Percentiles rank a stretch among this genome's conserved stretches.
phyloP scores from a whole-genome alignment of 2,329 filamentous ascomycete genomes.

The Pestalotiopsis sp. region DNA sequence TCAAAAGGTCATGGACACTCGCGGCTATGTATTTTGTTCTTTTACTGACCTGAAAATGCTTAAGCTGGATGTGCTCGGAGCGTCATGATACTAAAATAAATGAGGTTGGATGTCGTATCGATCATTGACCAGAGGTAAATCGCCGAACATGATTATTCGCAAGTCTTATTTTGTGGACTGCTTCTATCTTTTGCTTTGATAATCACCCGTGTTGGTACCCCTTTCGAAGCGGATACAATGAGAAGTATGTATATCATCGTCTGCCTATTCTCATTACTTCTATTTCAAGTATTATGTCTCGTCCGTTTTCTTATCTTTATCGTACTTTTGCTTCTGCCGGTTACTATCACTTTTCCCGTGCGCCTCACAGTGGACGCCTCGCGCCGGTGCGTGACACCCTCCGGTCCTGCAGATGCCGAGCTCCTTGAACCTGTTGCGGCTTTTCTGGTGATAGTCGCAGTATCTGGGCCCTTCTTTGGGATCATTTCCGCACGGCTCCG shows the following conservation, averaged over 20 bases:
- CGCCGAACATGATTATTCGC: accelerated
- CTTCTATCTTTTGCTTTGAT: no score
- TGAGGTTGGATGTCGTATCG: no score
- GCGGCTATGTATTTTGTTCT: no score
- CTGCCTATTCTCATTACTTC: no score
- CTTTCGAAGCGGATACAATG: not conserved
- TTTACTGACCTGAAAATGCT: no score
- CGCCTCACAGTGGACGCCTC: not conserved
- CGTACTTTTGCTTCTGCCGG: not conserved
- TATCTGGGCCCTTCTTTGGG: not conserved
- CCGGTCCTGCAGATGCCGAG: not conserved
- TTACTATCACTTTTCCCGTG: not conserved
- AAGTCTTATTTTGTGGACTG: no score
- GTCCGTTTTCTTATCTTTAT: not conserved
- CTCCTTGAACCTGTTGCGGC: not conserved
- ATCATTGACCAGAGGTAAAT: no score
- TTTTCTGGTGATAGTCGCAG: not conserved
- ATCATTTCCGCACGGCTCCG: no score
- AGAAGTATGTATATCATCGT: not conserved
- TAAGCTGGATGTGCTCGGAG: no score
- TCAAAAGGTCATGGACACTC: no score
- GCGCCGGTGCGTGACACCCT: not conserved
- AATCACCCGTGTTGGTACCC: no score
- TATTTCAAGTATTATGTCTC: not conserved
- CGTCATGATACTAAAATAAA: no score